Percentiles rank a stretch among this genome's conserved stretches.
These are phyloP conservation scores for Claviceps sp. DNA, from an alignment of 2,329 filamentous ascomycete species.

Conservation along the genomic window DNA sequence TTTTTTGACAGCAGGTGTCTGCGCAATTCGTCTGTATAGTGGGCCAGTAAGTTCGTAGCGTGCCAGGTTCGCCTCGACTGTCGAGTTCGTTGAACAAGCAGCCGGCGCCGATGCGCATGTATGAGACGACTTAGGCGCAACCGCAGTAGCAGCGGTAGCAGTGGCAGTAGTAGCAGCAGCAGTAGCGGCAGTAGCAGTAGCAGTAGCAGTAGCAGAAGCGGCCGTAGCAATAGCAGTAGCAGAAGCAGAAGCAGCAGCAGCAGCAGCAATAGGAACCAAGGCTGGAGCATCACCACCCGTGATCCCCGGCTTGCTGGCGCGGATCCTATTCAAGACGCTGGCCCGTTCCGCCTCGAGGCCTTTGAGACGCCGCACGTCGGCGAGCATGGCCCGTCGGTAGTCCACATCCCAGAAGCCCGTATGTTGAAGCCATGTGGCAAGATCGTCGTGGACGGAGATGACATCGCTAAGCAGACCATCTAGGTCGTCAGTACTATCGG, in stretches of 20 bases:
- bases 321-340: constrained; percentile 10
- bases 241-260: too few relatives aligned
- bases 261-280: not conserved
- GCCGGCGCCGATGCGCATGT: not conserved
- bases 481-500: not conserved
- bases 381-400: constrained; percentile 9
- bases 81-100: not conserved
- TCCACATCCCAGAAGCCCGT: constrained; percentile 12
- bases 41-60: not conserved
- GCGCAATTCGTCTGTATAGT: not conserved
- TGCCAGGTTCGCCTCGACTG: not conserved
- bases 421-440: constrained; percentile 14
- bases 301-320: not conserved
- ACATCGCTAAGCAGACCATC: not conserved
- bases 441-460: constrained; percentile 7
- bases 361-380: constrained; percentile 7
- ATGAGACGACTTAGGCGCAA: too few relatives aligned
- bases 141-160: too few relatives aligned
- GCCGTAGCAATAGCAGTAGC: too few relatives aligned
- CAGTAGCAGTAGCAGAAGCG: too few relatives aligned
- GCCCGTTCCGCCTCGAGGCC: constrained; percentile 11
- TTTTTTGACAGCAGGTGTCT: not conserved
- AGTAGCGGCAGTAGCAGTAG: too few relatives aligned
- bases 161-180: too few relatives aligned
- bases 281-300: not conserved